phyloP scores from a whole-genome alignment of 23 red algal genomes.

The Chondrus crispus region DNA sequence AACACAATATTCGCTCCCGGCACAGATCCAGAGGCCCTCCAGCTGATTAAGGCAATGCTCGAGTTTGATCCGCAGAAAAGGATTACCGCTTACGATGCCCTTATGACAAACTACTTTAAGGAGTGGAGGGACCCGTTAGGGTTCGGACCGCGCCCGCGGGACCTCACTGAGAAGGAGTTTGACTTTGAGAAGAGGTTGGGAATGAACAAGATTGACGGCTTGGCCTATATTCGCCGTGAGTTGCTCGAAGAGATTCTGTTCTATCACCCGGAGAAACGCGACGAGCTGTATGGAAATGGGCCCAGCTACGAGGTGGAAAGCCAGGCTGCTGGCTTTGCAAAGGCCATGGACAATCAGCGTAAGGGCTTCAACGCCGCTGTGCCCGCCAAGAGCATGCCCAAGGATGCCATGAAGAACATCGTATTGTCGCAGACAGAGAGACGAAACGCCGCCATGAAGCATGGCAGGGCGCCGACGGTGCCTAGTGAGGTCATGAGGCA shows the following conservation, averaged over 20 bases:
- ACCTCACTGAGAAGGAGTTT: conserved; percentile 81
- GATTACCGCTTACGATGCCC: conserved; percentile 69
- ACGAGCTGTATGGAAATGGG: conserved; percentile 61
- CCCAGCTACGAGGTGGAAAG: conserved; percentile 21
- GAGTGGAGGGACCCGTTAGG: conserved; percentile 82
- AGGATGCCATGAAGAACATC: conserved; percentile 33
- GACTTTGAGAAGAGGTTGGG: conserved; percentile 81
- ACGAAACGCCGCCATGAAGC: not conserved
- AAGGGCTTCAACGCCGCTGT: not conserved
- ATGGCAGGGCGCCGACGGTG: not conserved
- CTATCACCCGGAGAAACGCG: conserved; percentile 92
- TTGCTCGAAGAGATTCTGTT: conserved; percentile 86
- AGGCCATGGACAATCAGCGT: conserved; percentile 34
- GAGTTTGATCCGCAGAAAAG: conserved; percentile 96
- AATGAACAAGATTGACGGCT: conserved; percentile 27
- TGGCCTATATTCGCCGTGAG: conserved; percentile 72
- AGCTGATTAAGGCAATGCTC: conserved; percentile 82
- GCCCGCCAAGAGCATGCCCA: conserved; percentile 31
- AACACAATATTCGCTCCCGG: conserved; percentile 64
- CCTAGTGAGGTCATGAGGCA: not conserved
- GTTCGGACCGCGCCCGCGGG: conserved; percentile 42
- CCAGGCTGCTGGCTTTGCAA: conserved; percentile 21
- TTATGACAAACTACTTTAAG: conserved; percentile 88
- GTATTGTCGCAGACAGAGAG: conserved; percentile 35
- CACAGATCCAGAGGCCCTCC: conserved; percentile 55